Conservation (phyloP, 2,329 filamentous ascomycete genomes). For the Aaosphaeria arxii region DNA sequence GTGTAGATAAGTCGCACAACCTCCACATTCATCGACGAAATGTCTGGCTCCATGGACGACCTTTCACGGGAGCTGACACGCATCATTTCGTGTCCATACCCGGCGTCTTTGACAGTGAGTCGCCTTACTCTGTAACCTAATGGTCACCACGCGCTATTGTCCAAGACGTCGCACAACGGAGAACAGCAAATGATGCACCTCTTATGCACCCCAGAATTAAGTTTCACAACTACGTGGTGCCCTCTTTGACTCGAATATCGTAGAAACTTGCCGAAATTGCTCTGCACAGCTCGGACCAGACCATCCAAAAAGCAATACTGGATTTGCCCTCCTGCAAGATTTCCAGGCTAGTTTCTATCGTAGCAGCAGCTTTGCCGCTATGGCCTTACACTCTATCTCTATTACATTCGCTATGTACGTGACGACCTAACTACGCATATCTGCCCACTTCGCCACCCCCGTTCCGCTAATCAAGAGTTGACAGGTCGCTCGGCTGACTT, state of each 20-base stretch:
- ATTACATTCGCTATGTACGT: constrained; percentile 48
- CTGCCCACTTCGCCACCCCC: not conserved
- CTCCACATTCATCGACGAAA: too few relatives aligned
- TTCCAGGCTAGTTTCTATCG: constrained; percentile 36
- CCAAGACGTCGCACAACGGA: not conserved
- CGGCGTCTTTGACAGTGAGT: constrained; percentile 50
- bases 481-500: constrained; percentile 30
- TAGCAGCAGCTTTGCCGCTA: constrained; percentile 50
- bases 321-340: constrained; percentile 50
- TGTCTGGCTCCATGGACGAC: not conserved
- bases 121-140: not conserved
- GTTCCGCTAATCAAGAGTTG: constrained; percentile 13
- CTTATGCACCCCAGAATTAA: constrained; percentile 11
- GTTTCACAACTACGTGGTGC: too few relatives aligned
- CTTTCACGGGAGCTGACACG: constrained; percentile 45
- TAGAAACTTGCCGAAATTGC: constrained; percentile 38
- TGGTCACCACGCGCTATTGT: not conserved
- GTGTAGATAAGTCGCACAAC: too few relatives aligned
- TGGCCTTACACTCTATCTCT: constrained; percentile 52
- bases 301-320: constrained; percentile 45
- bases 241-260: not conserved
- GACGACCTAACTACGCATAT: constrained; percentile 2
- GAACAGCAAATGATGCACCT: constrained; percentile 16
- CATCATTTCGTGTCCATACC: constrained; percentile 48
- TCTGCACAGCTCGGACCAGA: constrained; percentile 24